These are phyloP conservation scores for Larix kaempferi DNA, from an alignment of 75 land plant species.

Conservation along the genomic window DNA sequence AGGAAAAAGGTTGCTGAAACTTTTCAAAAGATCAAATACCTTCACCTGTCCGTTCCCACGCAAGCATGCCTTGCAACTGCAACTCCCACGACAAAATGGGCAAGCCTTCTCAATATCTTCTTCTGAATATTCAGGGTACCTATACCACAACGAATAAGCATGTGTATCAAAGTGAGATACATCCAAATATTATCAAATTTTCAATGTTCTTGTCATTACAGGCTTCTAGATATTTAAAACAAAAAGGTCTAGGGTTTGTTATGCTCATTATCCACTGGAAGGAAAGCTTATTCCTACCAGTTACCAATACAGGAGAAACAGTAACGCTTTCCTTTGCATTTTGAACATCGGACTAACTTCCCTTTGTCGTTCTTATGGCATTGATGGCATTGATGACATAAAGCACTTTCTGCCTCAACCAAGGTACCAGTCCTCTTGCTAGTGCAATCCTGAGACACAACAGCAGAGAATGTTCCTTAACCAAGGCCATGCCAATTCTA, in stretches of 20 bases:
- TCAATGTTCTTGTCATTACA: background rate
- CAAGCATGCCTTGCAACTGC: conserved; percentile 78
- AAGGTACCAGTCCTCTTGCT: conserved; percentile 44
- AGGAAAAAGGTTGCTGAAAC: background rate
- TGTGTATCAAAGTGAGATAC: background rate
- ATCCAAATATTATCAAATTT: background rate
- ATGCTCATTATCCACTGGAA: background rate
- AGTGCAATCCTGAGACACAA: conserved; percentile 37
- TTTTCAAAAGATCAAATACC: conserved; percentile 38
- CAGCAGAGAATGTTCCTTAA: background rate
- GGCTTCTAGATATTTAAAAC: background rate
- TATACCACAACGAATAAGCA: conserved; percentile 7
- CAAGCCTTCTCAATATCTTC: conserved; percentile 71
- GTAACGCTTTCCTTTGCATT: conserved; percentile 79
- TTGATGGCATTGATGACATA: conserved; percentile 94
- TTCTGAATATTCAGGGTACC: conserved; percentile 72
- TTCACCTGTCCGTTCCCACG: conserved; percentile 54
- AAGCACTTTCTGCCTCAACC: conserved; percentile 36
- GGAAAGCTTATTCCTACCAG: conserved; percentile 42
- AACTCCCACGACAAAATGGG: conserved; percentile 81
- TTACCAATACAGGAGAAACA: conserved; percentile 73
- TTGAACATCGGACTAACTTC: conserved; percentile 58
- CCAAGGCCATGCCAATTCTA: background rate
- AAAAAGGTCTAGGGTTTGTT: background rate
- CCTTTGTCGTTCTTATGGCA: conserved; percentile 69